Conservation (phyloP, 768 basidiomycete species). For the Suillus cothurnatus region DNA sequence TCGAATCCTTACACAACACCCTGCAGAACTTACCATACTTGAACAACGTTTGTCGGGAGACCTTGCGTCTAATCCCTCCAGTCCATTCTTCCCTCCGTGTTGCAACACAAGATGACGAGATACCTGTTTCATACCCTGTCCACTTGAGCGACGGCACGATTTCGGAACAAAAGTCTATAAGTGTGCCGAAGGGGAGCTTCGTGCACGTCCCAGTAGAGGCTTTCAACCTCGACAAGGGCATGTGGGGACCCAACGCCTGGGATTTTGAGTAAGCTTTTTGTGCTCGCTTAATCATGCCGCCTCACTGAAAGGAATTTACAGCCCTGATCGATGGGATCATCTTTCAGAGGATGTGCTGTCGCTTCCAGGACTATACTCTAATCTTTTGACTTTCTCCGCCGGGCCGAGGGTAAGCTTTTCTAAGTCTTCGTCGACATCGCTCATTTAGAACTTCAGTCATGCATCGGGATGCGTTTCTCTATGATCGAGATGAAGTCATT, state of each 20-base stretch:
- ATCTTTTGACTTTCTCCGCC: slow-evolving; percentile 75
- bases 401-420: slow-evolving; percentile 68
- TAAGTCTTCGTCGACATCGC: background rate
- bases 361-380: slow-evolving; percentile 73
- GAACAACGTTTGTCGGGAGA: slow-evolving; percentile 76
- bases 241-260: slow-evolving; percentile 86
- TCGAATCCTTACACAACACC: slow-evolving; percentile 55
- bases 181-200: slow-evolving; percentile 67
- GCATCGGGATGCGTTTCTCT: slow-evolving; percentile 82
- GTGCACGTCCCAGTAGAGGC: slow-evolving; percentile 81
- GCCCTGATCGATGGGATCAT: slow-evolving; percentile 82
- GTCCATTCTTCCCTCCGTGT: slow-evolving; percentile 81
- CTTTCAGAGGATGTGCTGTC: slow-evolving; percentile 68
- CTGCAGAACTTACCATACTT: slow-evolving; percentile 69
- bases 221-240: slow-evolving; percentile 72
- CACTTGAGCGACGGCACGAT: slow-evolving; percentile 48
- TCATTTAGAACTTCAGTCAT: slow-evolving; percentile 52
- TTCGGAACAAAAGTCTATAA: slow-evolving; percentile 44
- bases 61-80: slow-evolving; percentile 77
- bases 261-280: slow-evolving; percentile 62
- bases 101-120: slow-evolving; percentile 73
- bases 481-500: slow-evolving; percentile 84
- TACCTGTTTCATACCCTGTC: slow-evolving; percentile 73
- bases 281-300: background rate
- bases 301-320: slow-evolving; percentile 28